Percentiles rank a stretch among this genome's conserved stretches.
Conservation (phyloP, 2,329 filamentous ascomycete species). For the Cladosporium oxysporum region DNA sequence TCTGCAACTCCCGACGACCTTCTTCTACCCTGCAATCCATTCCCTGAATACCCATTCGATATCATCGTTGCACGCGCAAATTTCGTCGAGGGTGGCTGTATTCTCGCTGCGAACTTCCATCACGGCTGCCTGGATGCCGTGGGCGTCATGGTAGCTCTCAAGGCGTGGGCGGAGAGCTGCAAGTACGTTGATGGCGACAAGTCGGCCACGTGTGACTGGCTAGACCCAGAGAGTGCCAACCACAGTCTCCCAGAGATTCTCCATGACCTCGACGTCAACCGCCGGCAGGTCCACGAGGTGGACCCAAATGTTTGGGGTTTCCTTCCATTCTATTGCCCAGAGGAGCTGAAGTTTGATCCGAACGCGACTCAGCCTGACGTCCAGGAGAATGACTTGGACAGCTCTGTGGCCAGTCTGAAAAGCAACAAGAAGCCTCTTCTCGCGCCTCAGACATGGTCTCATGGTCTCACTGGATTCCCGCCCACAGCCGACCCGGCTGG, state of each 20-base stretch:
- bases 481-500: slow-evolving; percentile 31
- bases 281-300: neutral
- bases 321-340: neutral
- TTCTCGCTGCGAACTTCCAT: slow-evolving; percentile 2
- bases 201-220: neutral
- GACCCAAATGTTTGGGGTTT: neutral
- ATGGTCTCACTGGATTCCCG: slow-evolving; percentile 23
- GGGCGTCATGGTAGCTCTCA: slow-evolving; percentile 9
- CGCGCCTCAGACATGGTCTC: neutral
- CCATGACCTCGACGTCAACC: neutral
- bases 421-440: neutral
- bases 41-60: neutral
- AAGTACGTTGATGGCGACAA: neutral
- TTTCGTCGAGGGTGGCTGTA: neutral
- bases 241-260: neutral
- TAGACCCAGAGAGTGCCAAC: neutral
- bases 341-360: neutral
- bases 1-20: neutral
- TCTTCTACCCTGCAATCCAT: neutral
- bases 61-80: neutral
- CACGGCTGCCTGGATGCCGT: slow-evolving; percentile 5
- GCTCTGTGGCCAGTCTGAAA: neutral
- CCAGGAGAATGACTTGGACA: neutral
- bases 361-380: neutral
- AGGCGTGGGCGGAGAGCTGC: slow-evolving; percentile 10